Conservation (phyloP, 306 rosid species). For the Ormosia semicastrata region DNA sequence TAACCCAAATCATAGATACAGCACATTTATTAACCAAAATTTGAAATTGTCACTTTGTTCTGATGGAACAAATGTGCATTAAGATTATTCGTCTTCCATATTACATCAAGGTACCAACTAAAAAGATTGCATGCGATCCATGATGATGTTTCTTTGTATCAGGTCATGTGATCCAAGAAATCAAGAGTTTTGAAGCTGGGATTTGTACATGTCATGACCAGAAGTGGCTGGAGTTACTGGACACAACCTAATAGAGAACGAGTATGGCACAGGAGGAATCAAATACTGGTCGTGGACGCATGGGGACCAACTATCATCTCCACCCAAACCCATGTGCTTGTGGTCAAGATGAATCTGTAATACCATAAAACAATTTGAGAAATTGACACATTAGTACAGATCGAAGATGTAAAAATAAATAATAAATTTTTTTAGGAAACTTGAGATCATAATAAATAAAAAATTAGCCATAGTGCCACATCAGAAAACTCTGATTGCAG, state of each 20-base stretch:
- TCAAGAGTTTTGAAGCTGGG: slow-evolving; percentile 52
- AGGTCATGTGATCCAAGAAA: background rate
- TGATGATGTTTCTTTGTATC: background rate
- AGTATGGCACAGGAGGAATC: slow-evolving; percentile 56
- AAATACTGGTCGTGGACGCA: slow-evolving; percentile 63
- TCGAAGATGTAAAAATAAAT: background rate
- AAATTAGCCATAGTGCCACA: background rate
- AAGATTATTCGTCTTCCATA: slow-evolving; percentile 3
- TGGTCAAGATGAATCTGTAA: slow-evolving; percentile 90
- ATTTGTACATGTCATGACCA: slow-evolving; percentile 65
- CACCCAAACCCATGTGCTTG: slow-evolving; percentile 94
- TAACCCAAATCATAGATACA: background rate
- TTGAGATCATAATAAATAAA: background rate
- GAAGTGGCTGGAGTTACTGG: slow-evolving; percentile 58
- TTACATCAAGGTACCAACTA: slow-evolving; percentile 9
- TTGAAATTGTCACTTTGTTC: background rate
- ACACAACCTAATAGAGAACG: slow-evolving; percentile 65
- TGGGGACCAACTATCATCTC: slow-evolving; percentile 98
- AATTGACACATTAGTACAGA: background rate
- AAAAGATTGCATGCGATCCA: background rate
- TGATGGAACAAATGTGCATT: background rate
- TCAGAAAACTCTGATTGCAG: background rate
- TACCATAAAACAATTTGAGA: slow-evolving; percentile 18
- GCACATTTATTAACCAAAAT: slow-evolving; percentile 12
- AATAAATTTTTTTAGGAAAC: background rate